These are phyloP conservation scores for Boletus fagicola DNA, from an alignment of 768 basidiomycete genomes.

Conservation along the genomic window DNA sequence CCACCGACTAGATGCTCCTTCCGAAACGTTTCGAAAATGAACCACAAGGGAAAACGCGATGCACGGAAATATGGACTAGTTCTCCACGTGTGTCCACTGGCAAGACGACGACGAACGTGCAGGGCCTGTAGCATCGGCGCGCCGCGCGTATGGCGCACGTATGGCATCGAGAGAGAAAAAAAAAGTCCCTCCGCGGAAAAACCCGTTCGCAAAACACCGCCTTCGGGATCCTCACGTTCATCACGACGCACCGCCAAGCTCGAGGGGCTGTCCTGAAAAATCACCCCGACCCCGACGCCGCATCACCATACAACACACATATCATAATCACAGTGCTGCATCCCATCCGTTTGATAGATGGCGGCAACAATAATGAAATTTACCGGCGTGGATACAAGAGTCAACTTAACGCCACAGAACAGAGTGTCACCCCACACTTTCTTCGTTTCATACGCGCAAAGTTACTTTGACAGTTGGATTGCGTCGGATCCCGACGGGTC, in stretches of 20 bases:
- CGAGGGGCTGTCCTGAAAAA: neutral
- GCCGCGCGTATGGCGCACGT: neutral
- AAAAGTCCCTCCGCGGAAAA: neutral
- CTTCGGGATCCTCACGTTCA: neutral
- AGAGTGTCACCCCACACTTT: neutral
- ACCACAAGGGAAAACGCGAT: neutral
- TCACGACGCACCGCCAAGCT: neutral
- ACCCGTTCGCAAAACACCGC: neutral
- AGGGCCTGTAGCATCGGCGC: neutral
- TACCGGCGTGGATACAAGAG: neutral
- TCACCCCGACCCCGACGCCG: neutral
- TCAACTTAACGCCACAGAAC: neutral
- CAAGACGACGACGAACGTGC: neutral
- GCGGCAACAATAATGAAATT: neutral
- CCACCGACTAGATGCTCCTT: too few species aligned
- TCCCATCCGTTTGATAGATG: neutral
- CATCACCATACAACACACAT: neutral
- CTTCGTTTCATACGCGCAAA: neutral
- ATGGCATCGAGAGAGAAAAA: neutral
- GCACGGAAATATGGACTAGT: neutral
- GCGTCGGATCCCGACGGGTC: neutral
- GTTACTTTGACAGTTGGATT: neutral
- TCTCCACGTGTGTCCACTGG: neutral
- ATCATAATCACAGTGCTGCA: neutral
- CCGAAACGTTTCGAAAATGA: neutral